Evolutionary conservation across 192 early-diverging fungal species (phyloP).

Genomic region (Backusella macrospora): DNA sequence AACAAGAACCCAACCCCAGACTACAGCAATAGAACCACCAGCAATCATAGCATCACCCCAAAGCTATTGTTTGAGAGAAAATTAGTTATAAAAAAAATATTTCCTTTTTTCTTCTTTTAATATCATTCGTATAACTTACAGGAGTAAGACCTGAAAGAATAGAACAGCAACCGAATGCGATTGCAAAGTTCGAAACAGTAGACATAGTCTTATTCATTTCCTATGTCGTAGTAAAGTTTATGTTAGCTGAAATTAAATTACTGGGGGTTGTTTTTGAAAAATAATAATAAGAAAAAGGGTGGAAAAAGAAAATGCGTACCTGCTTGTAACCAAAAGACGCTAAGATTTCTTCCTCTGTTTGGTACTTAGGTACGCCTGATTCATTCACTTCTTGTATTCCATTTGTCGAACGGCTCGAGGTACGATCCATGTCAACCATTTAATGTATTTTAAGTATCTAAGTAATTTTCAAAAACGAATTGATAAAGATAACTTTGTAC

Average conservation of each 20-base stretch:
- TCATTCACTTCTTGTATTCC: constrained; percentile 10
- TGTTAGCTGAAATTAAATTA: constrained; percentile 7
- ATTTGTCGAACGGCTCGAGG: constrained; percentile 13
- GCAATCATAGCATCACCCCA: constrained; percentile 48
- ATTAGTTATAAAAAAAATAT: not conserved
- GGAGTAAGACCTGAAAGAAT: constrained; percentile 52
- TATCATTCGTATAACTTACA: constrained; percentile 31
- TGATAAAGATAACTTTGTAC: not conserved
- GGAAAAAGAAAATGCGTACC: constrained; percentile 16
- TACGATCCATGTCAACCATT: constrained; percentile 26
- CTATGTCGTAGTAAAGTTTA: constrained; percentile 21
- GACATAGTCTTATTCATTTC: constrained; percentile 49
- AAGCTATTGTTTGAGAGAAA: constrained; percentile 30
- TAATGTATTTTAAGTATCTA: not conserved
- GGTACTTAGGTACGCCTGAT: constrained; percentile 8
- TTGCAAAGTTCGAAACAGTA: constrained; percentile 49
- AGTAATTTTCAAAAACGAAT: constrained; percentile 25
- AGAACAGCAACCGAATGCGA: constrained; percentile 52
- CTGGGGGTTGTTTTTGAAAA: not conserved
- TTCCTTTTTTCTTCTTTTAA: not conserved
- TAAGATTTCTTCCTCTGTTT: constrained; percentile 31
- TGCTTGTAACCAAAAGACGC: constrained; percentile 37
- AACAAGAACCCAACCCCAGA: constrained; percentile 52
- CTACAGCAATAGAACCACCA: constrained; percentile 52
- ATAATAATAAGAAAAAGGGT: not conserved